phyloP scores from a whole-genome alignment of 495 filamentous ascomycete genomes.

The Xylaria venustula region DNA sequence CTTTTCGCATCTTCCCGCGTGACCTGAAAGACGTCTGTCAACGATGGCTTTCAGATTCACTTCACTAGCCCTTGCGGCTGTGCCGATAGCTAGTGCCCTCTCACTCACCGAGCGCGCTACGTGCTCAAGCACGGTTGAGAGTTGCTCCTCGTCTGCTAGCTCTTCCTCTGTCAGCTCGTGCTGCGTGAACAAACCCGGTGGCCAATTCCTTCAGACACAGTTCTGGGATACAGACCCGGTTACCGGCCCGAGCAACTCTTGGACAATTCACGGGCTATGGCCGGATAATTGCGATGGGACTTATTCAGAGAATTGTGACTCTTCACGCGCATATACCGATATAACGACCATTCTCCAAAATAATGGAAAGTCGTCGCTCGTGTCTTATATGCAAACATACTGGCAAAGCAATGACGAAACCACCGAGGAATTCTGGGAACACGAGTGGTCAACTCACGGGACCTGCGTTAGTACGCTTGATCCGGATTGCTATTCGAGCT shows the following conservation, averaged over 20 bases:
- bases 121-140: slow-evolving; percentile 11
- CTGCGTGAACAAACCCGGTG: slow-evolving; percentile 78
- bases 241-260: slow-evolving; percentile 68
- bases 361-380: slow-evolving; percentile 35
- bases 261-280: slow-evolving; percentile 84
- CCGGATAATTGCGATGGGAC: slow-evolving; percentile 79
- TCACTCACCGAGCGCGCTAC: neutral
- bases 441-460: slow-evolving; percentile 83
- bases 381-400: slow-evolving; percentile 69
- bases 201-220: slow-evolving; percentile 73
- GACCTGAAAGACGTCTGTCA: neutral
- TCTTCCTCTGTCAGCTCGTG: slow-evolving; percentile 50
- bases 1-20: neutral
- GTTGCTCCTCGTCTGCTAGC: slow-evolving; percentile 6
- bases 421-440: slow-evolving; percentile 70
- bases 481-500: slow-evolving; percentile 64
- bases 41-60: neutral
- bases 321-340: slow-evolving; percentile 60
- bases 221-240: slow-evolving; percentile 79
- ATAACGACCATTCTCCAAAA: slow-evolving; percentile 47
- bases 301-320: slow-evolving; percentile 67
- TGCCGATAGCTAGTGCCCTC: neutral
- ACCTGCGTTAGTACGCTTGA: slow-evolving; percentile 65
- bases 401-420: slow-evolving; percentile 59
- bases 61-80: slow-evolving; percentile 9